Percentiles rank a stretch among this genome's conserved stretches.
These are phyloP conservation scores for Fusarium sp. DNA, from an alignment of 2,329 filamentous ascomycete genomes.

Conservation along the genomic window DNA sequence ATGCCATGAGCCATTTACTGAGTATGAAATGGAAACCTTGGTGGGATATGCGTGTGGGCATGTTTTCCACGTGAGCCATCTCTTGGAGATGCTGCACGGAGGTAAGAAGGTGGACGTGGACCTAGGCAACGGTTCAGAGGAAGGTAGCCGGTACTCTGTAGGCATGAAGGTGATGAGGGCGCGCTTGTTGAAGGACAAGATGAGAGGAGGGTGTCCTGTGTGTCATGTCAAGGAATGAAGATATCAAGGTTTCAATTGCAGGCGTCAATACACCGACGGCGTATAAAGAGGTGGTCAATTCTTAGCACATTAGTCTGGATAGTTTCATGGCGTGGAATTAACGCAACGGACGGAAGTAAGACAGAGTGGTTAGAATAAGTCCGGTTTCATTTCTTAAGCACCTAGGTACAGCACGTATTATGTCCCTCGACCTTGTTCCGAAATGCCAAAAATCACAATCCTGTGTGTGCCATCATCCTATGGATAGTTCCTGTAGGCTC, in stretches of 20 bases:
- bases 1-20: conserved; percentile 65
- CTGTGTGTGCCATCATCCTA: conserved; percentile 35
- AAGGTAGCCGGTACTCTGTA: conserved; percentile 68
- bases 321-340: conserved; percentile 4
- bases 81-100: conserved; percentile 64
- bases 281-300: conserved; percentile 25
- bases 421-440: conserved; percentile 29
- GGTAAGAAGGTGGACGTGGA: conserved; percentile 58
- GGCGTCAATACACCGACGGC: conserved; percentile 21
- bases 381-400: conserved; percentile 37
- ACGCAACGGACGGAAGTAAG: conserved; percentile 5
- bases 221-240: conserved; percentile 52
- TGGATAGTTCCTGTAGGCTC: conserved; percentile 22
- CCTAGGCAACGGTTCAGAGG: conserved; percentile 55
- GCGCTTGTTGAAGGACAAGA: conserved; percentile 75
- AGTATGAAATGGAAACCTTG: conserved; percentile 74
- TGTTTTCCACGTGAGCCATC: conserved; percentile 79
- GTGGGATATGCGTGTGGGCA: conserved; percentile 85
- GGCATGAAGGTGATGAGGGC: conserved; percentile 90
- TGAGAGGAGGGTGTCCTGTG: conserved; percentile 71
- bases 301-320: conserved; percentile 7
- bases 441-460: conserved; percentile 38
- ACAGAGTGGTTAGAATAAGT: conserved; percentile 13
- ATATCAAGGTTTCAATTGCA: conserved; percentile 19
- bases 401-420: conserved; percentile 44